Conservation (phyloP, 2,329 filamentous ascomycete genomes). For the Fusarium penzigii region DNA sequence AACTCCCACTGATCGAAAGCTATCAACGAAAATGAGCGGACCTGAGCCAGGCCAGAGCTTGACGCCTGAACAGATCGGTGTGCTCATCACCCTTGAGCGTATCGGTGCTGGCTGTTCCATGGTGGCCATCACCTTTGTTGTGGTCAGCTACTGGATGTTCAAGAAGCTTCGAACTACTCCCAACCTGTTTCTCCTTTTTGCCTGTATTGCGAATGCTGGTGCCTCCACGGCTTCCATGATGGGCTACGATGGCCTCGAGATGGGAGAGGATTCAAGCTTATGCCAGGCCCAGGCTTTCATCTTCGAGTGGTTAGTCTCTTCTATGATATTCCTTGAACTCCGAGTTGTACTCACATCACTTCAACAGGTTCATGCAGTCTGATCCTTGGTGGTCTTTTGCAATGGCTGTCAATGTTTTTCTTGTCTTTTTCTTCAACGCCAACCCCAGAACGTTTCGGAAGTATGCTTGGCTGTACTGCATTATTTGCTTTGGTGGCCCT, state of each 20-base stretch:
- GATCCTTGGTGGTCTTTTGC: constrained; percentile 77
- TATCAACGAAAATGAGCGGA: constrained; percentile 16
- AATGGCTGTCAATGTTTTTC: constrained; percentile 80
- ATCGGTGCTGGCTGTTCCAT: constrained; percentile 56
- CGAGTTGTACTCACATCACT: neutral
- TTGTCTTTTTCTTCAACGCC: constrained; percentile 61
- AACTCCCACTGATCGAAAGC: neutral
- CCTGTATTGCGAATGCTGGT: constrained; percentile 46
- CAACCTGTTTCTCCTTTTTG: constrained; percentile 49
- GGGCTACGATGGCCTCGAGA: constrained; percentile 62
- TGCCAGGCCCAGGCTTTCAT: constrained; percentile 63
- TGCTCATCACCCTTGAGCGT: constrained; percentile 53
- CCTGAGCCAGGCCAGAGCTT: constrained; percentile 24
- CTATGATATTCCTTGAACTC: neutral
- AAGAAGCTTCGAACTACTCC: constrained; percentile 57
- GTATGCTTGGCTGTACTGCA: constrained; percentile 69
- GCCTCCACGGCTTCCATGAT: constrained; percentile 69
- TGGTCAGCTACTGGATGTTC: constrained; percentile 50
- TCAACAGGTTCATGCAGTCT: constrained; percentile 71
- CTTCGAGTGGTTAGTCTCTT: constrained; percentile 59
- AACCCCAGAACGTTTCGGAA: constrained; percentile 64
- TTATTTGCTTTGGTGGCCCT: constrained; percentile 70
- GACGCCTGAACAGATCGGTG: constrained; percentile 39
- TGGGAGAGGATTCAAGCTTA: constrained; percentile 54
- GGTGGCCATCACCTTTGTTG: constrained; percentile 49